Conservation (phyloP, 495 filamentous ascomycete genomes). For the Xylaria grammica region DNA sequence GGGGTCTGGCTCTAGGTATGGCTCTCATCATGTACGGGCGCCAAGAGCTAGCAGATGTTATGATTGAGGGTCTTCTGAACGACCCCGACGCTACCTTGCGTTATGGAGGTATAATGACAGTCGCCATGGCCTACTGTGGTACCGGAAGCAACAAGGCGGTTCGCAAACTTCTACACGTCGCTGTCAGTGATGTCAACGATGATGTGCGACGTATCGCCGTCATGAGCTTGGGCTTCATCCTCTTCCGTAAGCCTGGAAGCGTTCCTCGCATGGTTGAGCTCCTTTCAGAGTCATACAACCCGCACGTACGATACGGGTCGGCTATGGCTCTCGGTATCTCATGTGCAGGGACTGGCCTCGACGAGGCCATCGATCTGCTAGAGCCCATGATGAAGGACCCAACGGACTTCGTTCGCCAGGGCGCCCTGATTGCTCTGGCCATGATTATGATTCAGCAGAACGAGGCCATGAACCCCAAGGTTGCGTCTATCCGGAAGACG, state of each 20-base stretch:
- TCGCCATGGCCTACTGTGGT: conserved; percentile 95
- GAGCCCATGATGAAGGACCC: conserved; percentile 99
- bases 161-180: conserved; percentile 93
- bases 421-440: conserved; percentile 89
- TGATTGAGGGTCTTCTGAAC: conserved; percentile 90
- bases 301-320: conserved; percentile 96
- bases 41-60: conserved; percentile 91
- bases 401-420: conserved; percentile 97
- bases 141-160: conserved; percentile 98
- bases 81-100: conserved; percentile 93
- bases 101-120: conserved; percentile 99
- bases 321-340: conserved; percentile 99
- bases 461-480: conserved; percentile 91
- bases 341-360: conserved; percentile 93
- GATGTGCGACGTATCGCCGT: conserved; percentile 97
- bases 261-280: conserved; percentile 99
- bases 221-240: conserved; percentile 96
- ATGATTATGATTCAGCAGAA: conserved; percentile 99
- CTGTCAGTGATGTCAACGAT: conserved; percentile 97
- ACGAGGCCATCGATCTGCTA: conserved; percentile 94
- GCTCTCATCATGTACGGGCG: conserved; percentile 97
- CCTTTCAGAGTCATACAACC: conserved; percentile 97
- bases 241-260: conserved; percentile 96
- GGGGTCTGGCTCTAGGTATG: conserved; percentile 94
- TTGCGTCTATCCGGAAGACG: conserved; percentile 78